Conservation (phyloP, 129 eudicot species). For the Helianthus tuberosus region DNA sequence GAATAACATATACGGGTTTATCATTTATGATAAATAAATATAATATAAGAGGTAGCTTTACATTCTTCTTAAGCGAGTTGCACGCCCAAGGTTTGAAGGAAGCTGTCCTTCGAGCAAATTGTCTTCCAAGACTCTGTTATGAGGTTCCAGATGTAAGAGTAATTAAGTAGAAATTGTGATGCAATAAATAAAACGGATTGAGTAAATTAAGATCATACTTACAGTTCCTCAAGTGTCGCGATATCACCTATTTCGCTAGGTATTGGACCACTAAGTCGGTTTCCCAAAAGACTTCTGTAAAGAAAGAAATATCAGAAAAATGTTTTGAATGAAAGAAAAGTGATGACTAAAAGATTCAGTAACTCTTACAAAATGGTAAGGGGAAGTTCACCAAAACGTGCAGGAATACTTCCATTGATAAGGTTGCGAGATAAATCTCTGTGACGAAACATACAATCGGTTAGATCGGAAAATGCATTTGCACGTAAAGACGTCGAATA, state of each 20-base stretch:
- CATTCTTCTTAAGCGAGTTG: constrained; percentile 61
- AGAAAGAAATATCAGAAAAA: constrained; percentile 13
- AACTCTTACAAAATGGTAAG: constrained; percentile 65
- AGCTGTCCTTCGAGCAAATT: constrained; percentile 73
- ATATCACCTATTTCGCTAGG: constrained; percentile 80
- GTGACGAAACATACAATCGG: constrained; percentile 22
- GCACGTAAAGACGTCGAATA: no score
- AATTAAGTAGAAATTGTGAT: background rate
- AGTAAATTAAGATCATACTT: constrained; percentile 36
- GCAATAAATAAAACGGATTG: background rate
- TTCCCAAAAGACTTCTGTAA: constrained; percentile 73
- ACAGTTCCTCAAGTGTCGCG: constrained; percentile 69
- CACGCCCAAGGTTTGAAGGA: constrained; percentile 56
- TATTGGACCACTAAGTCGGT: constrained; percentile 69
- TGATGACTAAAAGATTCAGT: background rate
- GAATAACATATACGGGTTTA: constrained; percentile 1
- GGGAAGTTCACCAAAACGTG: constrained; percentile 56
- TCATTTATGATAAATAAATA: constrained; percentile 6
- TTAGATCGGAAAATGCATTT: background rate
- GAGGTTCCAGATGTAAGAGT: constrained; percentile 26
- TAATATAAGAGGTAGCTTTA: constrained; percentile 40
- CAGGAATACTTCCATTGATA: constrained; percentile 75
- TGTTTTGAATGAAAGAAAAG: constrained; percentile 8
- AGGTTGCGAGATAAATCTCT: constrained; percentile 82
- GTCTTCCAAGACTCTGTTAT: constrained; percentile 67